Evolutionary conservation across 73 alveolate species (phyloP).

Genomic region (Stentor roeselii): DNA sequence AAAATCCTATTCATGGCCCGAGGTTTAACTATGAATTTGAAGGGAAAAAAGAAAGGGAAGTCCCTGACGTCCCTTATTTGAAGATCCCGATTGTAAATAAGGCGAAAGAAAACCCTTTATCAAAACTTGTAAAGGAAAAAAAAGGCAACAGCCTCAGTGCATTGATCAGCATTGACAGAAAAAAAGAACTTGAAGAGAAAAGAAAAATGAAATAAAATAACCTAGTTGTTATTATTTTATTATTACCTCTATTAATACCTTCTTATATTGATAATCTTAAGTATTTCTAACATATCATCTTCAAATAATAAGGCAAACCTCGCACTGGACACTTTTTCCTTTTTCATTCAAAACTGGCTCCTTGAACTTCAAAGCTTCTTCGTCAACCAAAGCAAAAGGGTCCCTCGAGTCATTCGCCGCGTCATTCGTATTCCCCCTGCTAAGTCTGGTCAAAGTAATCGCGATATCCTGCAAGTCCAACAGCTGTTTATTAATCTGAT

Average conservation of each 20-base stretch:
- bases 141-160: neutral
- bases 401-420: neutral
- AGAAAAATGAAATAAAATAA: neutral
- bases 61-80: neutral
- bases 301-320: neutral
- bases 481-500: slow-evolving; percentile 2
- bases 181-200: neutral
- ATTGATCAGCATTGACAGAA: neutral
- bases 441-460: neutral
- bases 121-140: neutral
- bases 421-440: neutral
- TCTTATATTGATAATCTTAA: too few relatives aligned
- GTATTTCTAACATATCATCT: neutral
- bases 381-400: neutral
- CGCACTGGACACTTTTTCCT: neutral
- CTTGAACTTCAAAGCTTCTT: slow-evolving; percentile 13
- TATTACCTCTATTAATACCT: too few relatives aligned
- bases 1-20: slow-evolving; percentile 14
- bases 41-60: neutral
- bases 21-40: slow-evolving; percentile 3
- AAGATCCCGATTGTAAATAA: neutral
- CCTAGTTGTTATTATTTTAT: too few relatives aligned
- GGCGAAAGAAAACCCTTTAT: neutral
- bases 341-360: slow-evolving; percentile 4
- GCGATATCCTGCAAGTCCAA: slow-evolving; percentile 16